Conservation (phyloP, 1,139 yeast genomes). For the Candida mesenterica region DNA sequence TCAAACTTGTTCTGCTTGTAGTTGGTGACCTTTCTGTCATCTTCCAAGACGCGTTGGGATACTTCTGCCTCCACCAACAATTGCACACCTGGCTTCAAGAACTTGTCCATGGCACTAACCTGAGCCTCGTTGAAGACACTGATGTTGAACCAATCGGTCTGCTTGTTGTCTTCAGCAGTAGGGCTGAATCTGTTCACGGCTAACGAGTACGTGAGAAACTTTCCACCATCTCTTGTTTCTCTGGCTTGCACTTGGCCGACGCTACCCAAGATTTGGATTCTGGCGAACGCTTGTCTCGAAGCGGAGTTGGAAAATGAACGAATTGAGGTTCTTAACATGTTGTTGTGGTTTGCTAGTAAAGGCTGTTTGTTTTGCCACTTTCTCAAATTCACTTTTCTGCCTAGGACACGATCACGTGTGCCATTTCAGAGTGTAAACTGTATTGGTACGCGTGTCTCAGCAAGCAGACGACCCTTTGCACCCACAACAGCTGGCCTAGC, state of each 20-base stretch:
- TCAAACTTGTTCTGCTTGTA: constrained; percentile 39
- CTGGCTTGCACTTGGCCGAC: constrained; percentile 39
- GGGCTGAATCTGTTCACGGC: constrained; percentile 43
- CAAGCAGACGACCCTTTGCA: too few relatives aligned
- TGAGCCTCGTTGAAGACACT: constrained; percentile 43
- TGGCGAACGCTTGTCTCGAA: constrained; percentile 38
- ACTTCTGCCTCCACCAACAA: constrained; percentile 44
- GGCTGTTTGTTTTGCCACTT: too few relatives aligned
- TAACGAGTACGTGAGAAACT: constrained; percentile 41
- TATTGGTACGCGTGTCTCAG: too few relatives aligned
- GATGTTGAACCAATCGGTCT: constrained; percentile 45
- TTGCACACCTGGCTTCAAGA: constrained; percentile 43
- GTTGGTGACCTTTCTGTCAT: constrained; percentile 33
- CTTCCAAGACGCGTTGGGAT: constrained; percentile 33
- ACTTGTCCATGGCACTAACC: constrained; percentile 35
- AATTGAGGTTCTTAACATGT: constrained; percentile 29
- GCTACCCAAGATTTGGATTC: constrained; percentile 42
- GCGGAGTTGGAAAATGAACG: constrained; percentile 38
- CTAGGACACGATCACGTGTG: too few relatives aligned
- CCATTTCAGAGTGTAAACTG: too few relatives aligned
- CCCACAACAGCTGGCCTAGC: too few relatives aligned
- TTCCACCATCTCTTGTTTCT: constrained; percentile 39
- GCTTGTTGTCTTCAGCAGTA: constrained; percentile 26
- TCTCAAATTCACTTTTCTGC: too few relatives aligned
- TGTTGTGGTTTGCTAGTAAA: too few relatives aligned